These are phyloP conservation scores for Huntiella moniliformis DNA, from an alignment of 2,329 filamentous ascomycete species.

Conservation along the genomic window DNA sequence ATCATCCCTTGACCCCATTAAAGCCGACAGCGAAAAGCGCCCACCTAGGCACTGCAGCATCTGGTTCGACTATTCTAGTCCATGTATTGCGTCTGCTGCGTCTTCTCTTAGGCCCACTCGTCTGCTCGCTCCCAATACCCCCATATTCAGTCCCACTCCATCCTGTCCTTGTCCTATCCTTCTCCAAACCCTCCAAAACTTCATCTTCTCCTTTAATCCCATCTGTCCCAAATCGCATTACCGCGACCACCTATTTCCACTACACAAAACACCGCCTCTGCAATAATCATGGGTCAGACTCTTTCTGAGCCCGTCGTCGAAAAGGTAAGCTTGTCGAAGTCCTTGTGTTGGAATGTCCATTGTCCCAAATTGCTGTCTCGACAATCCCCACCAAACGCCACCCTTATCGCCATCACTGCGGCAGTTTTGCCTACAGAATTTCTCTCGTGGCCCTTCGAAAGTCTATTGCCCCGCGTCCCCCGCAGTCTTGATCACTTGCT, in stretches of 20 bases:
- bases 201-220: constrained; percentile 10
- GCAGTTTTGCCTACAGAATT: no score
- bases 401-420: no score
- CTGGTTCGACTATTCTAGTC: no score
- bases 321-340: constrained; percentile 51
- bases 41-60: no score
- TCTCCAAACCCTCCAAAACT: constrained; percentile 6
- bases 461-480: no score
- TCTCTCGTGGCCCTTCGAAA: no score
- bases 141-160: neutral
- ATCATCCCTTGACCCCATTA: no score
- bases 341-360: neutral
- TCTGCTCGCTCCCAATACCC: constrained; percentile 1
- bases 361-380: no score
- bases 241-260: neutral
- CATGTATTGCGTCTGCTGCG: neutral
- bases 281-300: constrained; percentile 78
- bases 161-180: constrained; percentile 4
- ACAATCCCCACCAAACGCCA: no score
- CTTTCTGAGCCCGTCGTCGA: constrained; percentile 97
- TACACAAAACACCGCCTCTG: constrained; percentile 8
- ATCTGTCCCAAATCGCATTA: constrained; percentile 1
- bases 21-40: no score
- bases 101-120: constrained; percentile 1
- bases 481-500: neutral